phyloP scores from a whole-genome alignment of 179 eudicot genomes.

The Spinacia oleracea region DNA sequence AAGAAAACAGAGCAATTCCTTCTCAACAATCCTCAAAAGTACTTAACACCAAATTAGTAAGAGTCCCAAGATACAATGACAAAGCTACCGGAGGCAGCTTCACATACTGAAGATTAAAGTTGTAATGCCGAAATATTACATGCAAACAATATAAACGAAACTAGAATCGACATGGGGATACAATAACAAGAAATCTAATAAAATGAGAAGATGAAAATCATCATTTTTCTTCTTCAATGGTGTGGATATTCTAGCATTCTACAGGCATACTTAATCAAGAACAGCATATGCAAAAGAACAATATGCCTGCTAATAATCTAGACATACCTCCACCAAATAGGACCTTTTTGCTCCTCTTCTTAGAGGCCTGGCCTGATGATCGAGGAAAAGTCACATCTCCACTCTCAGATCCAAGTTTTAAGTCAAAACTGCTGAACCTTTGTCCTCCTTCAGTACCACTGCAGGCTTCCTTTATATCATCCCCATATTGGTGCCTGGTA shows the following conservation, averaged over 20 bases:
- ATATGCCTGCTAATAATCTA: neutral
- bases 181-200: neutral
- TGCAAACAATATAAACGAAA: neutral
- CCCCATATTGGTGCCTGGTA: constrained; percentile 44
- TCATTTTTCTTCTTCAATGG: neutral
- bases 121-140: neutral
- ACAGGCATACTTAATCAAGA: constrained; percentile 5
- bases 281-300: constrained; percentile 2
- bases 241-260: neutral
- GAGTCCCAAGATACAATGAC: neutral
- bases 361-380: constrained; percentile 55
- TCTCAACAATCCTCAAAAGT: neutral
- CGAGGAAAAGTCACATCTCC: constrained; percentile 44
- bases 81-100: neutral
- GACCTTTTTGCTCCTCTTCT: constrained; percentile 80
- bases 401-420: constrained; percentile 48
- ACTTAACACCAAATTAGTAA: neutral
- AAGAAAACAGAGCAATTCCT: neutral
- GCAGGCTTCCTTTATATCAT: constrained; percentile 86
- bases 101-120: neutral
- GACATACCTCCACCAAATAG: constrained; percentile 68
- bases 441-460: constrained; percentile 95
- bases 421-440: constrained; percentile 41
- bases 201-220: neutral
- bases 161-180: neutral